phyloP scores from a whole-genome alignment of 2,329 filamentous ascomycete species.

The Harringtonia aguacate region DNA sequence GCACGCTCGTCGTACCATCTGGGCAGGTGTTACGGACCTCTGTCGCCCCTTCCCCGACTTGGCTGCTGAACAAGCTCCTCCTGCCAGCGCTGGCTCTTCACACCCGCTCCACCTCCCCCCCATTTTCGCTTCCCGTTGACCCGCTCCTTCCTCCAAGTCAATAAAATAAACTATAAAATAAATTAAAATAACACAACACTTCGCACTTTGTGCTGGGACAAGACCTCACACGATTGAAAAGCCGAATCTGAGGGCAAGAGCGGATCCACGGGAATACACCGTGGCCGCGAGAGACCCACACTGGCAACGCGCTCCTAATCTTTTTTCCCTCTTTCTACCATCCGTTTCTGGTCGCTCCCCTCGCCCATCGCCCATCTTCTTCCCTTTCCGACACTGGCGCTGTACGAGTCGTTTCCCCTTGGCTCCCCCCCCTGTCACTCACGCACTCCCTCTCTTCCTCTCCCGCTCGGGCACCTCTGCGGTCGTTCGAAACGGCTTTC shows the following conservation, averaged over 20 bases:
- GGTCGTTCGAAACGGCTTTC: no score
- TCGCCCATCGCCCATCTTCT: no score
- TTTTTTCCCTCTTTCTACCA: background rate
- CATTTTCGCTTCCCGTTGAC: constrained; percentile 3
- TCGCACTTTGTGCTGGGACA: no score
- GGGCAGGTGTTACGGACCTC: no score
- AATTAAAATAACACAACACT: no score
- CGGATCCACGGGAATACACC: no score
- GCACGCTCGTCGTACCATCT: no score
- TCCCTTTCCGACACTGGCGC: constrained; percentile 4
- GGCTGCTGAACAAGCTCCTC: background rate
- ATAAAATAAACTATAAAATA: no score
- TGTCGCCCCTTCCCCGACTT: no score
- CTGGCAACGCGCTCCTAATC: background rate
- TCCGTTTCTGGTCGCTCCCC: background rate
- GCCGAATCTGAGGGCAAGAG: no score
- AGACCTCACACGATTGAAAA: no score
- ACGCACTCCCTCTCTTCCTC: background rate
- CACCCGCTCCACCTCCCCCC: background rate
- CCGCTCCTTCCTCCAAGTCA: constrained; percentile 3
- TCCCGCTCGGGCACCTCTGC: background rate
- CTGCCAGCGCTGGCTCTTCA: background rate
- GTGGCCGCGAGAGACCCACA: background rate
- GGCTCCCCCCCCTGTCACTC: background rate
- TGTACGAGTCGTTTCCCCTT: constrained; percentile 1